Percentiles rank a stretch among this genome's conserved stretches.
Conservation (phyloP, 2,329 filamentous ascomycete species). For the Paracorniculantispora psalliotae region DNA sequence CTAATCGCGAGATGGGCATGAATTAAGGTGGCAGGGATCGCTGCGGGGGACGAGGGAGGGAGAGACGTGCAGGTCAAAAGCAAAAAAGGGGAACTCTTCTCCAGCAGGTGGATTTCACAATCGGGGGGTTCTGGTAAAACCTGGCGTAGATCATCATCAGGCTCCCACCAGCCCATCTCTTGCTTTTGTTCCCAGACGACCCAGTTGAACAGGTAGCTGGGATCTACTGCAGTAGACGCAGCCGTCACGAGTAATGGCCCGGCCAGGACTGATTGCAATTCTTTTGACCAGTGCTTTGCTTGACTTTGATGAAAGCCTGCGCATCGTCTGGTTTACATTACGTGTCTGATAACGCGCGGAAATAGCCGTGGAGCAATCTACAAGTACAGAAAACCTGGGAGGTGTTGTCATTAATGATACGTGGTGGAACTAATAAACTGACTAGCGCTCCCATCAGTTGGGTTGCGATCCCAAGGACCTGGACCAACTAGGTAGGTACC, state of each 20-base stretch:
- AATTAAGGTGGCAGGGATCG: background rate
- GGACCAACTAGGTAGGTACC: background rate
- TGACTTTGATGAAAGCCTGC: background rate
- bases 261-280: background rate
- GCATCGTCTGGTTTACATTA: background rate
- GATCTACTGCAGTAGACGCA: no score
- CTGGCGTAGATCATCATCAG: background rate
- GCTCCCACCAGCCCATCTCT: background rate
- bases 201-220: background rate
- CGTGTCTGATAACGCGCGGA: background rate
- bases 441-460: slow-evolving; percentile 1
- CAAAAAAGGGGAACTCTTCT: background rate
- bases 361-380: background rate
- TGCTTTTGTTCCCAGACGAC: background rate
- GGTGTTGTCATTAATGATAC: background rate
- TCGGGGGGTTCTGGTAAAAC: background rate
- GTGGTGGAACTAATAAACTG: background rate
- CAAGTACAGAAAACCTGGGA: background rate
- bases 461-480: slow-evolving; percentile 8
- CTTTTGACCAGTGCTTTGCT: background rate
- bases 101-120: slow-evolving; percentile 1
- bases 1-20: background rate
- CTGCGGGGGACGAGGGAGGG: background rate
- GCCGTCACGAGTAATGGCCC: background rate
- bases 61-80: background rate